Base-by-base conservation (phyloP, 1,284 basidiomycete genomes). In the Porodaedalea pini region DNA sequence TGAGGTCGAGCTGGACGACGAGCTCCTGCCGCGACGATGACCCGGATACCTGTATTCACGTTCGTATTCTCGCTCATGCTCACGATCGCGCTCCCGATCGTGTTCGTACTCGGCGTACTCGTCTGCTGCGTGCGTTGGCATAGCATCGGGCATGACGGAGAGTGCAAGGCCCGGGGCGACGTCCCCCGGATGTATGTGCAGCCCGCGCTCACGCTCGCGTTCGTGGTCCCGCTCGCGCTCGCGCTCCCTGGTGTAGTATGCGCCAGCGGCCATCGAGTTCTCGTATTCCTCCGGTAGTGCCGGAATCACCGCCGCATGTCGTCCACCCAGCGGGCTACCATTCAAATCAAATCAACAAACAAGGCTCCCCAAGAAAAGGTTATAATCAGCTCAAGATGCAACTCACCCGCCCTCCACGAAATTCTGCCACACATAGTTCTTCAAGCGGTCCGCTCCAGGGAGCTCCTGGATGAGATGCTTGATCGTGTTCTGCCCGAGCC, bases 401-500 rank as follows among this genome's bases (percentile, higher is more conserved):
- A 80, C 86, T 78, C 70, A 87, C 84, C 87, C 88, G 74, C 87
- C 88, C 69, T 90, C 89, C 2, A 83, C 77, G 68, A 89, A 91
- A 59, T 83, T 80, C 67, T 91, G 88, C 87, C 88, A 89, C 25
- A 90, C 87, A 67, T 92, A 92, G 71, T 88, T 84, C 63, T 80
- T 77, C 58, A 90, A 69, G 52, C 79, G 74, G 67, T 85, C 79
- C 11, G 90, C 84, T 56, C 81, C 80, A 2, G 83, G 82, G 27
- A 92, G 74, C 69, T 90, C 84, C 69, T 92, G 89, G 23, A 92
- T 88, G 49, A 92, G 78, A 66, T 89, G 86, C 71, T 91, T 91
- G 74, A 92, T 90, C 7, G 86, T 86, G 66, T 90, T 90, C 70
- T 90, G 86, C 3, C 86, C 86, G 8, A 92, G 74, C 5, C 90